Percentiles rank a stretch among this genome's conserved stretches.
Conservation (phyloP, 768 basidiomycete species). For the Tricholoma hemisulphureum region DNA sequence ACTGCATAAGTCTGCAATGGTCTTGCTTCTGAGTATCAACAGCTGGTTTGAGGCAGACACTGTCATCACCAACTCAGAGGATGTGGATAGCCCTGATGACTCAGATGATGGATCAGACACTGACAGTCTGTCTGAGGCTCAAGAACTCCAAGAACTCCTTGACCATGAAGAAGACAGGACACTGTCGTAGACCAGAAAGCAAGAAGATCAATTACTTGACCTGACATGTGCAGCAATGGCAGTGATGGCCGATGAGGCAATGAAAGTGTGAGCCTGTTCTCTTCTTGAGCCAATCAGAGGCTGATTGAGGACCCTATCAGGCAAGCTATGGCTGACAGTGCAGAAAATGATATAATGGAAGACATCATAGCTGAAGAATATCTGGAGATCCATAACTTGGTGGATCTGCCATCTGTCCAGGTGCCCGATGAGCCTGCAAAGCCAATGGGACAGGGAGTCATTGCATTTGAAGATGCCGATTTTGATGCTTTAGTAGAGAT, state of each 20-base stretch:
- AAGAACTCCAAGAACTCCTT: not conserved
- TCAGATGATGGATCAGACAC: not conserved
- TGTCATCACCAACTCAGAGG: not conserved
- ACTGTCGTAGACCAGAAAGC: not conserved
- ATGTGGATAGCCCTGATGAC: constrained; percentile 3
- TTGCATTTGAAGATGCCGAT: not conserved
- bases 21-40: not conserved
- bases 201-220: not conserved
- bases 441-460: not conserved
- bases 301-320: not conserved
- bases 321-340: not conserved
- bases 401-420: not conserved
- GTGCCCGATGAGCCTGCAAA: not conserved
- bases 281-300: not conserved
- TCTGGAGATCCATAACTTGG: not conserved
- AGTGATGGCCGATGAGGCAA: constrained; percentile 3
- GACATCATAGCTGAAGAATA: not conserved
- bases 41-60: not conserved
- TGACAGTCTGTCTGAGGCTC: not conserved
- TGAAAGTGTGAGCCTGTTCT: constrained; percentile 1
- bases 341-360: not conserved
- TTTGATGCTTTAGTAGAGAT: not conserved
- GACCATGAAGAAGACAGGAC: not conserved
- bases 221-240: constrained; percentile 6
- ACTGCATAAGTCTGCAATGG: not conserved